phyloP scores from a whole-genome alignment of 148 eudicot genomes.

The Rhododendron vialii region DNA sequence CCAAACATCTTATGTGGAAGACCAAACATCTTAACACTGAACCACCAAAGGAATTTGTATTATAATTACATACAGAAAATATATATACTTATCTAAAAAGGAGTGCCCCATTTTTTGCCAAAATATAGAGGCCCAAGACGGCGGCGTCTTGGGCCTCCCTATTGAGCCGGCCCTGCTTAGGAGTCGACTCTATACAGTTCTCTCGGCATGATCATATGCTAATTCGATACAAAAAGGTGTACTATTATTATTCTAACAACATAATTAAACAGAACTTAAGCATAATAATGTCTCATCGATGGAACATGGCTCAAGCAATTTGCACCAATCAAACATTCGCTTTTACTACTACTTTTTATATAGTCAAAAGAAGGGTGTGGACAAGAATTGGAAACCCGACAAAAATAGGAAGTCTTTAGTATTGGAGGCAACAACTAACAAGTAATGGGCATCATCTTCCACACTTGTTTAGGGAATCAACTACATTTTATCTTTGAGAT shows the following conservation, averaged over 20 bases:
- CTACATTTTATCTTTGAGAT: neutral
- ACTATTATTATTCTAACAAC: neutral
- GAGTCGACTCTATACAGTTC: neutral
- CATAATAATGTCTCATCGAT: neutral
- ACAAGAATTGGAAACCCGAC: neutral
- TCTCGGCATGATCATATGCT: neutral
- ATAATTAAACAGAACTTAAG: neutral
- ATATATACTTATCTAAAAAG: too few relatives aligned
- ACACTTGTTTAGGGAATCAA: neutral
- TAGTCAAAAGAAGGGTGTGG: neutral
- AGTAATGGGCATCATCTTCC: neutral
- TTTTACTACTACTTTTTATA: neutral
- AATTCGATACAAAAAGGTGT: neutral
- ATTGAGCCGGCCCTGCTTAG: too few relatives aligned
- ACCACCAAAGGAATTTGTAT: too few relatives aligned
- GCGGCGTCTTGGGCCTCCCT: too few relatives aligned
- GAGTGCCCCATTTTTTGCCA: too few relatives aligned
- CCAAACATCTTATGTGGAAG: too few relatives aligned
- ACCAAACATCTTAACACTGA: too few relatives aligned
- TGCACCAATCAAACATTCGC: neutral
- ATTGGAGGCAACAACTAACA: neutral
- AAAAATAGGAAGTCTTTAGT: neutral
- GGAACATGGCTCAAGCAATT: neutral
- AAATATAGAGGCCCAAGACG: too few relatives aligned
- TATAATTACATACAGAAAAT: too few relatives aligned